A percentile compares a stretch with the other conserved stretches of the same genome.
These are phyloP conservation scores for Auxenochlorella pyrenoidosa DNA, from an alignment of 139 green algal genomes.

Conservation along the genomic window DNA sequence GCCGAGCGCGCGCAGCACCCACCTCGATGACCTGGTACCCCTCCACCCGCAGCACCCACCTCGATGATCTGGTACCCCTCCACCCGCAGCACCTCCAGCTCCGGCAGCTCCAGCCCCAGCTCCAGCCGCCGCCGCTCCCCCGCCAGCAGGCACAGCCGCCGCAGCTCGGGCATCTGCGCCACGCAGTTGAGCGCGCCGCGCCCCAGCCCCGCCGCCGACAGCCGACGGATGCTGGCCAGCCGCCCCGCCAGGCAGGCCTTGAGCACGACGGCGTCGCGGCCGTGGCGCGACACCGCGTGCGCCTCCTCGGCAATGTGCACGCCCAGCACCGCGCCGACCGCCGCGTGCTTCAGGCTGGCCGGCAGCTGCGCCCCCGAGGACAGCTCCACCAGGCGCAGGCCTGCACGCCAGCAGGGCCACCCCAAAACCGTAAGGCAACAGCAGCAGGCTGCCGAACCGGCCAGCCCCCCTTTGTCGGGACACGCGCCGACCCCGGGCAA, in stretches of 20 bases:
- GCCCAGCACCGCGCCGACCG: not conserved
- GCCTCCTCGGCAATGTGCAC: slow-evolving; percentile 24
- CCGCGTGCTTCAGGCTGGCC: slow-evolving; percentile 22
- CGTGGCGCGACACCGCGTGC: slow-evolving; percentile 18
- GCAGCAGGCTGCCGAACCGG: too few species aligned
- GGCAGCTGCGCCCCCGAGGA: slow-evolving; percentile 20
- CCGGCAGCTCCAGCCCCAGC: slow-evolving; percentile 23
- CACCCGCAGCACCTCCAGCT: slow-evolving; percentile 3
- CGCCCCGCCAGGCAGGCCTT: slow-evolving; percentile 26
- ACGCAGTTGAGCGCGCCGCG: slow-evolving; percentile 1
- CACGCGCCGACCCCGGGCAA: too few species aligned
- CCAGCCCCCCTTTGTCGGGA: too few species aligned
- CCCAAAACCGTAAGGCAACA: too few species aligned
- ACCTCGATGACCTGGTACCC: slow-evolving; percentile 20
- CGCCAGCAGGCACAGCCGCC: slow-evolving; percentile 13
- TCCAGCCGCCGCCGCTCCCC: slow-evolving; percentile 24
- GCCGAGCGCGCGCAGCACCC: not conserved
- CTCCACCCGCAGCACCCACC: slow-evolving; percentile 1
- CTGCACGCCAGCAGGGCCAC: too few species aligned
- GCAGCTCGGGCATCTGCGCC: not conserved
- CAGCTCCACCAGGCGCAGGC: slow-evolving; percentile 11
- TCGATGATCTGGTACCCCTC: slow-evolving; percentile 23
- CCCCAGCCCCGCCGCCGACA: slow-evolving; percentile 7
- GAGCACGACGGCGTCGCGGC: not conserved
- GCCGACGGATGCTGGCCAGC: slow-evolving; percentile 3